phyloP scores from a whole-genome alignment of 140 eudicot species.

The Ambrosia hybrid region DNA sequence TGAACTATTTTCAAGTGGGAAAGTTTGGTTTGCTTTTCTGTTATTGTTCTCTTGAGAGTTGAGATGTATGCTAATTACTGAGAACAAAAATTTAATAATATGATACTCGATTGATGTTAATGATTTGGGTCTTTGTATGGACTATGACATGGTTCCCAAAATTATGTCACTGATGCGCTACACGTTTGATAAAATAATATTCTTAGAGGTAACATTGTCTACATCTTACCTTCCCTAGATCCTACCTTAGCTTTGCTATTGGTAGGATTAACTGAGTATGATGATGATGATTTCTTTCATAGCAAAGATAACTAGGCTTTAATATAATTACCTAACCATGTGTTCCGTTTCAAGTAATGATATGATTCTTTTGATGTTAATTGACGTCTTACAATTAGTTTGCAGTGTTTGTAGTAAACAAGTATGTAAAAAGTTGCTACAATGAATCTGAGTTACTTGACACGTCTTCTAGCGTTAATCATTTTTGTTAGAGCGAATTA shows the following conservation, averaged over 20 bases:
- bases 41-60: constrained; percentile 10
- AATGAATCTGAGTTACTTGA: not conserved
- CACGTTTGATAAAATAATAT: not conserved
- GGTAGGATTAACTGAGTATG: too few species aligned
- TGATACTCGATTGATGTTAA: constrained; percentile 16
- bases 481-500: not conserved
- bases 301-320: not conserved
- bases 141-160: too few species aligned
- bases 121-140: too few species aligned
- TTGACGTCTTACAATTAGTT: not conserved
- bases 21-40: constrained; percentile 13
- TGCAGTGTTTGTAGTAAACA: not conserved
- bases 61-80: constrained; percentile 20
- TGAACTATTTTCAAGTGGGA: constrained; percentile 22
- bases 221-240: too few species aligned
- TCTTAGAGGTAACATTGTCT: too few species aligned
- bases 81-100: constrained; percentile 16
- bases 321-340: too few species aligned
- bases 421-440: not conserved
- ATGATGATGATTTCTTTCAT: not conserved
- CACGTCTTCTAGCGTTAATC: not conserved
- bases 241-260: too few species aligned
- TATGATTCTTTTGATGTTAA: not conserved
- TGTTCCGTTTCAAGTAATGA: not conserved
- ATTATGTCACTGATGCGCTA: not conserved